Evolutionary conservation across 208 protist genomes (phyloP).

Genomic region (Porcisia hertigi): DNA sequence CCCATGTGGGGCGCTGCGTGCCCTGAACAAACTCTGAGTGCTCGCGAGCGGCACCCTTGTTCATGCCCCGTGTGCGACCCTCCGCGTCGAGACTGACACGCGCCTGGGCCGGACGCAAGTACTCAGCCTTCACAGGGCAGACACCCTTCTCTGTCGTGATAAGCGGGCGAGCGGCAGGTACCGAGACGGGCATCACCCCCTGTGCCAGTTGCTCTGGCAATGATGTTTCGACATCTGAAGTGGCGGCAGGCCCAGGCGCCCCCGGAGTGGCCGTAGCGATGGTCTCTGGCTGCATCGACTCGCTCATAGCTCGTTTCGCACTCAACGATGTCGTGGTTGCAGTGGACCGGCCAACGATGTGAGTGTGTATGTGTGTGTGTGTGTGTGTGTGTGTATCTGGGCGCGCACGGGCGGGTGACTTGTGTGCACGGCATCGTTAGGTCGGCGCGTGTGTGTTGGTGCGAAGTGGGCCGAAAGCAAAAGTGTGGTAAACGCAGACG

Average conservation of each 20-base stretch:
- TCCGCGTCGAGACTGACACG: conserved; percentile 63
- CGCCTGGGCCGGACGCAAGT: conserved; percentile 54
- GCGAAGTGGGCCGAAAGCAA: neutral
- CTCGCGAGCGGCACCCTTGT: conserved; percentile 68
- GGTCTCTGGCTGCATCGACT: neutral
- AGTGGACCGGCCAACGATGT: neutral
- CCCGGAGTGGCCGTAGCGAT: neutral
- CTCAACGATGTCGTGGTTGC: neutral
- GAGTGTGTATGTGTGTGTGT: neutral
- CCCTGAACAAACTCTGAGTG: conserved; percentile 45
- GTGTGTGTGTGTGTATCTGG: neutral
- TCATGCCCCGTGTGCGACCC: conserved; percentile 78
- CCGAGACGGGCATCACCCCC: neutral
- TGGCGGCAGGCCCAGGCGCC: neutral
- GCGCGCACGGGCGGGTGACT: neutral
- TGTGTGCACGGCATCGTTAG: neutral
- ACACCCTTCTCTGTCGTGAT: conserved; percentile 41
- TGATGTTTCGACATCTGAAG: neutral
- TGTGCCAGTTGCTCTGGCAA: neutral
- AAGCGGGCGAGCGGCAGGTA: neutral
- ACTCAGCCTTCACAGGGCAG: conserved; percentile 66
- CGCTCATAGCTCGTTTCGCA: neutral
- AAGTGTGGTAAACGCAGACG: neutral
- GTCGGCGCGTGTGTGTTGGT: neutral
- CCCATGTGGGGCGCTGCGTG: conserved; percentile 65